A percentile compares a stretch with the other conserved stretches of the same genome.
Evolutionary conservation across 2,329 filamentous ascomycete genomes (phyloP).

Genomic region (Canariomyces notabilis): DNA sequence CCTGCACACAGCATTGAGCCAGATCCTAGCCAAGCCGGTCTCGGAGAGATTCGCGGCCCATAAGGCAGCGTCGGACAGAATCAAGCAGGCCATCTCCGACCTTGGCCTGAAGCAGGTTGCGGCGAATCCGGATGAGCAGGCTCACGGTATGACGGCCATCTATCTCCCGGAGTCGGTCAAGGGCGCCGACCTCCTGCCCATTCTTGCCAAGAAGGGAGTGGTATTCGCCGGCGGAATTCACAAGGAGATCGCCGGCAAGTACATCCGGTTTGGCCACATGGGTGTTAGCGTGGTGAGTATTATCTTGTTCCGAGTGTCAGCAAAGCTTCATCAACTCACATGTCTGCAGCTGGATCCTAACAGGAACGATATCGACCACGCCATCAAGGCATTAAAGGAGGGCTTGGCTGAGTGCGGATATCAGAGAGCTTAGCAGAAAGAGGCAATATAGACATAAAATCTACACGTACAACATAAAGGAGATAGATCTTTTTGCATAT

Average conservation of each 20-base stretch:
- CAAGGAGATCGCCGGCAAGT: conserved; percentile 89
- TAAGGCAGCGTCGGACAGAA: conserved; percentile 69
- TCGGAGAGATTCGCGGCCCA: conserved; percentile 80
- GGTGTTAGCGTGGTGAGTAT: conserved; percentile 74
- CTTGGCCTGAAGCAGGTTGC: conserved; percentile 87
- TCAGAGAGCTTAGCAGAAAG: conserved; percentile 37
- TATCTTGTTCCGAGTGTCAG: conserved; percentile 1
- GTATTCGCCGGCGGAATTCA: conserved; percentile 94
- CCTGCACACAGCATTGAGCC: conserved; percentile 79
- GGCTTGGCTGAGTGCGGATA: conserved; percentile 70
- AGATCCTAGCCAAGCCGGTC: conserved; percentile 77
- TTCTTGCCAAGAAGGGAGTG: conserved; percentile 77
- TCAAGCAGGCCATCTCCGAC: conserved; percentile 77
- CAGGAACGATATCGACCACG: conserved; percentile 77
- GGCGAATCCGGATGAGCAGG: conserved; percentile 79
- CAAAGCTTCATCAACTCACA: conserved; percentile 23
- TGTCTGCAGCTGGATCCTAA: conserved; percentile 61
- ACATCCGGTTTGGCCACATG: conserved; percentile 97
- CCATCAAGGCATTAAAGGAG: conserved; percentile 70
- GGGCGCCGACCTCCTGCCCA: conserved; percentile 78
- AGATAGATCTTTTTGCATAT: no score
- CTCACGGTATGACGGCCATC: conserved; percentile 96
- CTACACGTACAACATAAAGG: no score
- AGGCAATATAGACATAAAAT: conserved; percentile 3
- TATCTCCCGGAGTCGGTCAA: conserved; percentile 83